Conservation (phyloP, 2,329 filamentous ascomycete species). For the Venturia effusa region DNA sequence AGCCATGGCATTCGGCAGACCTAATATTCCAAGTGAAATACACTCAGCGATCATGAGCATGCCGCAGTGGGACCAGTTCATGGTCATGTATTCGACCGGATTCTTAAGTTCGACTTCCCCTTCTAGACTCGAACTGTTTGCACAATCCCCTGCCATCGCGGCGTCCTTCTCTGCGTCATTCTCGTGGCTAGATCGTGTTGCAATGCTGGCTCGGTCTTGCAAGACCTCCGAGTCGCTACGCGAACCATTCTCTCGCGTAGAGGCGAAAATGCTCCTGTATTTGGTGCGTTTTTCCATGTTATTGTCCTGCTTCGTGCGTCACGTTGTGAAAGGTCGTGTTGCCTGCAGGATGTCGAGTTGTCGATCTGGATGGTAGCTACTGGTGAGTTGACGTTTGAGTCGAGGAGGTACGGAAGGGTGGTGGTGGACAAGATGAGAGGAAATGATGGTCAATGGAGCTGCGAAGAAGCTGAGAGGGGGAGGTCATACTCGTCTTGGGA, state of each 20-base stretch:
- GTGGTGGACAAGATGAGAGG: not conserved
- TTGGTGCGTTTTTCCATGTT: not conserved
- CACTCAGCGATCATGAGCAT: constrained; percentile 49
- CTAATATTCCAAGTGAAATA: constrained; percentile 46
- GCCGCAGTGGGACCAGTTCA: constrained; percentile 39
- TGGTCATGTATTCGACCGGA: constrained; percentile 35
- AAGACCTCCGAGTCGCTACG: not conserved
- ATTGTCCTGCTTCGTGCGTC: not conserved
- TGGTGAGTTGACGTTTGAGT: not conserved
- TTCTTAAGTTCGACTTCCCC: not conserved
- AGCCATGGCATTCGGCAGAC: constrained; percentile 42
- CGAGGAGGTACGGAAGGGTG: not conserved
- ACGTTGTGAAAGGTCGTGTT: not conserved
- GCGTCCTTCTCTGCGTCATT: not conserved
- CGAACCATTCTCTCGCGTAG: not conserved
- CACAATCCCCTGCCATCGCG: not conserved
- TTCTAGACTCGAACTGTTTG: not conserved
- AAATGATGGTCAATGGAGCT: not conserved
- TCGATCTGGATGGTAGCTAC: not conserved
- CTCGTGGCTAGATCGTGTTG: not conserved
- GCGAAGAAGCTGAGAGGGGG: not conserved
- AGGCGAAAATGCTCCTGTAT: not conserved
- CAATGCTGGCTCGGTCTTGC: not conserved
- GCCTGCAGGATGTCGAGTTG: not conserved
- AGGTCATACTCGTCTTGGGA: not conserved